Percentiles rank a stretch among this genome's conserved stretches.
Conservation (phyloP, 2,329 filamentous ascomycete species). For the Microcyclosporella mali region DNA sequence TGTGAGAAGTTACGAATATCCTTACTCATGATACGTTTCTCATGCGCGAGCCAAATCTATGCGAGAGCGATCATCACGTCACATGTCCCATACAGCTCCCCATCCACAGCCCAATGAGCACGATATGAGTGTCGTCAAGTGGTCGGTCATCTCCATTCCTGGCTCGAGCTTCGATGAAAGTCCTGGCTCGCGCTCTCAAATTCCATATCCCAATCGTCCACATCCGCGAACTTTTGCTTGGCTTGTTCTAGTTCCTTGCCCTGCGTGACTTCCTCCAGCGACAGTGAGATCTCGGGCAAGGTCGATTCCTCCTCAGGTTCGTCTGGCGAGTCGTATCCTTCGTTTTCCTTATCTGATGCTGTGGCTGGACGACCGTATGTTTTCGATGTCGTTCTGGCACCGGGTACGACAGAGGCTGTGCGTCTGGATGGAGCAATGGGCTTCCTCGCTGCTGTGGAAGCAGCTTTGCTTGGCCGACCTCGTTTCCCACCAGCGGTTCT, state of each 20-base stretch:
- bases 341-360: constrained; percentile 41
- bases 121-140: too few relatives aligned
- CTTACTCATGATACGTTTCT: too few relatives aligned
- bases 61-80: too few relatives aligned
- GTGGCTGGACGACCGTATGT: constrained; percentile 29
- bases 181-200: constrained; percentile 46
- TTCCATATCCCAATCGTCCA: constrained; percentile 47
- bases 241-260: constrained; percentile 38
- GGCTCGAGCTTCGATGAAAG: constrained; percentile 30
- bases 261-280: constrained; percentile 28
- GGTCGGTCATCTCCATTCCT: constrained; percentile 28
- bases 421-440: constrained; percentile 7
- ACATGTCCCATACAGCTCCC: too few relatives aligned
- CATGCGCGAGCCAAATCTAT: too few relatives aligned
- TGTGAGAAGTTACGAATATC: too few relatives aligned
- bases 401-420: constrained; percentile 5
- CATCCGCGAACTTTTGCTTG: constrained; percentile 44
- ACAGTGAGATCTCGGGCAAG: constrained; percentile 16
- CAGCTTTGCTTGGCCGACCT: constrained; percentile 8
- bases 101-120: too few relatives aligned
- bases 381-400: constrained; percentile 14
- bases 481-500: constrained; percentile 16
- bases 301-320: constrained; percentile 23
- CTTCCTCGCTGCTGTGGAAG: constrained; percentile 1
- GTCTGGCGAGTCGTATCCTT: constrained; percentile 20